Percentiles rank a stretch among this genome's conserved stretches.
Evolutionary conservation across 176 grass and related monocot species (phyloP).

Genomic region (Raddia distichophylla): DNA sequence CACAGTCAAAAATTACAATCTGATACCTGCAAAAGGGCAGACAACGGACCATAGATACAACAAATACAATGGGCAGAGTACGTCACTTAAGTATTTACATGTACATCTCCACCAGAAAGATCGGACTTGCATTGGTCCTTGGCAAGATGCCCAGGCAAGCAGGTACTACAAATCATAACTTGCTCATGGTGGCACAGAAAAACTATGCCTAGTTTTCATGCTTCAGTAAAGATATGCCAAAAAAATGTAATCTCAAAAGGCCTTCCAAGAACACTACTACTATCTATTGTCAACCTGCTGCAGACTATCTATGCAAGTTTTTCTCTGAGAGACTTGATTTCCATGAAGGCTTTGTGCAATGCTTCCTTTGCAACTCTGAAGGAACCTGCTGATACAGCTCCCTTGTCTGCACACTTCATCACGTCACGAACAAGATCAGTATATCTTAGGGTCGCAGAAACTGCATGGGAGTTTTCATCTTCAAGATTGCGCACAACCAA

Average conservation of each 20-base stretch:
- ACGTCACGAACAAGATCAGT: slow-evolving; percentile 70
- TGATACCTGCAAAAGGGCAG: not conserved
- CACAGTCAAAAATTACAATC: not conserved
- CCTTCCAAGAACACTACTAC: not conserved
- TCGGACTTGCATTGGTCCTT: slow-evolving; percentile 9
- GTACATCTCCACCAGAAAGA: not conserved
- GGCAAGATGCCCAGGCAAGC: not conserved
- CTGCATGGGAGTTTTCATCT: slow-evolving; percentile 45
- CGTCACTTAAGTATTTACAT: not conserved
- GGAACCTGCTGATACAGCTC: slow-evolving; percentile 59
- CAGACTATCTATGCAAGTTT: slow-evolving; percentile 41
- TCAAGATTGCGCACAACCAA: slow-evolving; percentile 45
- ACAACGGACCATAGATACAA: not conserved
- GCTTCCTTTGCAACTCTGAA: slow-evolving; percentile 73
- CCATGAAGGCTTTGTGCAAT: slow-evolving; percentile 66
- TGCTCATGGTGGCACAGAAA: not conserved
- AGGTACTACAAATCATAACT: not conserved
- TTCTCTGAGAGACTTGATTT: slow-evolving; percentile 62
- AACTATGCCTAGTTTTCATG: slow-evolving; percentile 14
- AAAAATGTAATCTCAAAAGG: slow-evolving; percentile 10
- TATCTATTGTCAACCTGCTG: slow-evolving; percentile 35
- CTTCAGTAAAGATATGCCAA: not conserved
- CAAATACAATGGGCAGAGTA: not conserved
- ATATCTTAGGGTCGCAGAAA: slow-evolving; percentile 61
- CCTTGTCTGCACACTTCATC: slow-evolving; percentile 80